A percentile compares a stretch with the other conserved stretches of the same genome.
Conservation (phyloP, 192 early-diverging fungal genomes). For the Pecoramyces ruminantium region DNA sequence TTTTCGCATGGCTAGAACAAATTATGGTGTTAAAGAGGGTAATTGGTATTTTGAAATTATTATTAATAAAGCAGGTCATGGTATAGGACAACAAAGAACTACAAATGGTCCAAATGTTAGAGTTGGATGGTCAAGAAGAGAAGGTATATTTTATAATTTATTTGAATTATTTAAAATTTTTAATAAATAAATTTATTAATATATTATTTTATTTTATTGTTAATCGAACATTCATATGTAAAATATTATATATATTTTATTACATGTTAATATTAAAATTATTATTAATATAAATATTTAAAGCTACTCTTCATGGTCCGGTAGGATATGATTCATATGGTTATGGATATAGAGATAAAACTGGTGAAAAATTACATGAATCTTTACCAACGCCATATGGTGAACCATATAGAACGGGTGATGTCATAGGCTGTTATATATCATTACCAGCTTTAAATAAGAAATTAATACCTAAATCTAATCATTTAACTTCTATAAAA, state of each 20-base stretch:
- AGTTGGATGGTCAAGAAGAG: constrained; percentile 39
- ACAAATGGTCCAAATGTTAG: constrained; percentile 39
- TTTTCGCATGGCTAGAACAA: constrained; percentile 43
- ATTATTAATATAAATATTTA: background rate
- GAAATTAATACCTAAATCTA: background rate
- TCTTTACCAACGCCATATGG: constrained; percentile 26
- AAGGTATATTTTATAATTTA: constrained; percentile 17
- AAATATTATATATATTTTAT: too few relatives aligned
- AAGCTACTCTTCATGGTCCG: constrained; percentile 22
- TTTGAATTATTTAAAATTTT: too few relatives aligned
- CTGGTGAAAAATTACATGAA: constrained; percentile 38
- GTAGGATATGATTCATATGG: constrained; percentile 48
- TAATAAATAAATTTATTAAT: too few relatives aligned
- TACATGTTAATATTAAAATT: too few relatives aligned
- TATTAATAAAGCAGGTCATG: constrained; percentile 18
- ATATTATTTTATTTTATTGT: too few relatives aligned
- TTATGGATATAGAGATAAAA: constrained; percentile 41
- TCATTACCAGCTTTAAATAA: constrained; percentile 16
- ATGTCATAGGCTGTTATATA: constrained; percentile 46
- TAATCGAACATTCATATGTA: too few relatives aligned
- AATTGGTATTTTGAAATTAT: constrained; percentile 45
- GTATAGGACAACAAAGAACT: constrained; percentile 11
- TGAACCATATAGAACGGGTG: constrained; percentile 37
- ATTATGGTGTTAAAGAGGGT: constrained; percentile 37
- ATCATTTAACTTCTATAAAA: background rate